A percentile compares a stretch with the other conserved stretches of the same genome.
These are phyloP conservation scores for Cryptosporidium andersoni DNA, from an alignment of 169 alveolate species.

Conservation along the genomic window DNA sequence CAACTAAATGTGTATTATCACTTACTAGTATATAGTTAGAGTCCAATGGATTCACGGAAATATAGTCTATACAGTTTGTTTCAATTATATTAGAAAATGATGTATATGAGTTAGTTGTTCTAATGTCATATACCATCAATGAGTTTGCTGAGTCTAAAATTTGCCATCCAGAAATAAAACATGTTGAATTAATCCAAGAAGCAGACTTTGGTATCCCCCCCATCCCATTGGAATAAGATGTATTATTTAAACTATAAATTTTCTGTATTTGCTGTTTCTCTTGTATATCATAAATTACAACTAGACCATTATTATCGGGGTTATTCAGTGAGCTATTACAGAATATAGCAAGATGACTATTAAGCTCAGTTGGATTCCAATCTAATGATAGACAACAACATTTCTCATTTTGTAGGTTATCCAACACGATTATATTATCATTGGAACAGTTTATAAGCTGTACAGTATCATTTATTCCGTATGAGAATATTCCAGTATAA, in stretches of 20 bases:
- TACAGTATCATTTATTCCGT: constrained; percentile 13
- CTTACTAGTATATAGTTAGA: constrained; percentile 28
- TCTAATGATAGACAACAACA: constrained; percentile 9
- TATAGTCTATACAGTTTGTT: neutral
- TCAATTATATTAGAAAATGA: neutral
- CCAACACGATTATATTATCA: neutral
- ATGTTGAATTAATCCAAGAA: constrained; percentile 17
- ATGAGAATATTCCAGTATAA: constrained; percentile 30
- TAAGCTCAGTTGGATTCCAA: constrained; percentile 2
- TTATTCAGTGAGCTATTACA: too few relatives aligned
- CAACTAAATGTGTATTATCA: constrained; percentile 15
- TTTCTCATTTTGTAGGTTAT: constrained; percentile 2
- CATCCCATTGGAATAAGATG: neutral
- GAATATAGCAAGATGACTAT: constrained; percentile 19
- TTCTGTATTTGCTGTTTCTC: constrained; percentile 6
- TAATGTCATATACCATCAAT: constrained; percentile 13
- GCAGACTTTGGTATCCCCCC: constrained; percentile 20
- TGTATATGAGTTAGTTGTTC: neutral
- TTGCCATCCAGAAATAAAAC: constrained; percentile 39
- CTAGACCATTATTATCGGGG: constrained; percentile 3
- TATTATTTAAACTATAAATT: neutral
- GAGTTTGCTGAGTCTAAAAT: neutral
- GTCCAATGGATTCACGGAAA: constrained; percentile 6
- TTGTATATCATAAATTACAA: constrained; percentile 11
- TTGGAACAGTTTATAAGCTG: too few relatives aligned